phyloP scores from a whole-genome alignment of 306 rosid species.

The Astragalus membranaceus region DNA sequence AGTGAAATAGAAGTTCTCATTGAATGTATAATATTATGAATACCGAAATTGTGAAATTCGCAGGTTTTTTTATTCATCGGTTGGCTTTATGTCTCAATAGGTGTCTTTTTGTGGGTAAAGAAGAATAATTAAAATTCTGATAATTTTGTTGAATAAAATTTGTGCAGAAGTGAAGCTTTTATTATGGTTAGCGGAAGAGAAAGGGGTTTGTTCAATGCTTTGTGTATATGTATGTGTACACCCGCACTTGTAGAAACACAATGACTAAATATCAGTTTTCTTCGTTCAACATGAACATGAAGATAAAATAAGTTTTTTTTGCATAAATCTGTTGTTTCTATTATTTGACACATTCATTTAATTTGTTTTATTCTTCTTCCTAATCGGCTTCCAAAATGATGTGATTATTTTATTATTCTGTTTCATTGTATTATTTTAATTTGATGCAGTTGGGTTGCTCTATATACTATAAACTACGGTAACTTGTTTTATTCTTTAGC shows the following conservation, averaged over 20 bases:
- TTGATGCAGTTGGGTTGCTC: not conserved
- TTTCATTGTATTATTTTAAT: not conserved
- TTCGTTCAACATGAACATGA: not conserved
- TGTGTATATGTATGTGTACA: not conserved
- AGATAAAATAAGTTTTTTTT: not conserved
- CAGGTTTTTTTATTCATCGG: not conserved
- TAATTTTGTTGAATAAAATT: not conserved
- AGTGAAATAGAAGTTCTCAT: not conserved
- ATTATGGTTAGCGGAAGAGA: not conserved
- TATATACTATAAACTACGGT: not conserved
- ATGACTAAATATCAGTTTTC: not conserved
- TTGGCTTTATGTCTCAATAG: not conserved
- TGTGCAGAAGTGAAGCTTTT: not conserved
- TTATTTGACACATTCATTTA: not conserved
- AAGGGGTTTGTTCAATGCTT: not conserved
- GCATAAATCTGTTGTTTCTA: not conserved
- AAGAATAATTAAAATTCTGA: constrained; percentile 7
- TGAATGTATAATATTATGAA: constrained; percentile 2
- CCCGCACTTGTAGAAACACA: not conserved
- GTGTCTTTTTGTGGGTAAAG: not conserved
- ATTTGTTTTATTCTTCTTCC: constrained; percentile 4
- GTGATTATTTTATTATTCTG: constrained; percentile 4
- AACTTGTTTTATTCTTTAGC: not conserved
- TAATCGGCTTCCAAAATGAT: not conserved
- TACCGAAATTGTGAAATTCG: not conserved